Evolutionary conservation across 495 filamentous ascomycete species (phyloP).

Genomic region (Neurospora pannonica): DNA sequence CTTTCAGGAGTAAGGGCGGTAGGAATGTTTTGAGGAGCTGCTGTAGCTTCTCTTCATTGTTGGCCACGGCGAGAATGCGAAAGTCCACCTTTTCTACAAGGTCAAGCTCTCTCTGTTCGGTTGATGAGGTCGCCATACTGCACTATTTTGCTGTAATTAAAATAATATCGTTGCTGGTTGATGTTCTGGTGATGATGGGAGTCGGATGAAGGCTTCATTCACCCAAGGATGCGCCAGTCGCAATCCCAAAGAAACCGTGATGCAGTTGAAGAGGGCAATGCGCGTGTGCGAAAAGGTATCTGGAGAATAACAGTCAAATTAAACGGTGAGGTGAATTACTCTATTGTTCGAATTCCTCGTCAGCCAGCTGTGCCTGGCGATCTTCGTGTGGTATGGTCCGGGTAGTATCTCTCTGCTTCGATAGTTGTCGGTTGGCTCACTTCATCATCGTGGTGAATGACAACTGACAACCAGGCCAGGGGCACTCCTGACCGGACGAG

Average conservation of each 20-base stretch:
- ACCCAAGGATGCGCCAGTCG: background rate
- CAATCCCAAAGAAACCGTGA: background rate
- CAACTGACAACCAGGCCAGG: background rate
- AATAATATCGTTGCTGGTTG: background rate
- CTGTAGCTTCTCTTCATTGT: conserved; percentile 74
- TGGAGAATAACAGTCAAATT: background rate
- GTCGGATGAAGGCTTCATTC: background rate
- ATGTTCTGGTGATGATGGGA: background rate
- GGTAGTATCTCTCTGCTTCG: background rate
- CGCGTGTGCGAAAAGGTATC: background rate
- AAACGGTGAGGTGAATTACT: background rate
- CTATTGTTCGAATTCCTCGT: background rate
- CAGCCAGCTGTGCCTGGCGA: background rate
- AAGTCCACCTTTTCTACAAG: conserved; percentile 88
- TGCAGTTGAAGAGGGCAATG: background rate
- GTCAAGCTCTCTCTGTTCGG: conserved; percentile 67
- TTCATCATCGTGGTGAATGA: background rate
- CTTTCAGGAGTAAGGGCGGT: conserved; percentile 73
- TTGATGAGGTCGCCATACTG: conserved; percentile 22
- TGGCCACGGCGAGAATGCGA: conserved; percentile 68
- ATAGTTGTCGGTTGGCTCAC: background rate
- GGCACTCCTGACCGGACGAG: background rate
- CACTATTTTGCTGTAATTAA: background rate
- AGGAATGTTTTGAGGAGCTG: conserved; percentile 67
- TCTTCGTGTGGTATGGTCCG: background rate